phyloP scores from a whole-genome alignment of 2,329 filamentous ascomycete genomes.

The Pleurostoma richardsiae region DNA sequence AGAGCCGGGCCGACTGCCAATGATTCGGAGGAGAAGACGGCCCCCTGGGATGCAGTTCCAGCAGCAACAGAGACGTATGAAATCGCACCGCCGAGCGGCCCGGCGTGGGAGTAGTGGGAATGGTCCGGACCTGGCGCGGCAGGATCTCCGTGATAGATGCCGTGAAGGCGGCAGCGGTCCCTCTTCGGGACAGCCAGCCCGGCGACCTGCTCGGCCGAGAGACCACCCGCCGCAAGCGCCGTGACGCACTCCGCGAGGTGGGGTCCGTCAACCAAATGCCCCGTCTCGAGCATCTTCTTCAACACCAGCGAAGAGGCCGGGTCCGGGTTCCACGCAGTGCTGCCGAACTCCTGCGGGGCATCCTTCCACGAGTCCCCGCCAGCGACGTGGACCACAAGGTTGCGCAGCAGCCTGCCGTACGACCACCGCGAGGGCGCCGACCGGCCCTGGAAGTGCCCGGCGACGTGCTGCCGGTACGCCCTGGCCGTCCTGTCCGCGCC shows the following conservation, averaged over 20 bases:
- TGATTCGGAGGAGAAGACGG: too few relatives aligned
- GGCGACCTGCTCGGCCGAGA: too few relatives aligned
- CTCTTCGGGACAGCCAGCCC: too few relatives aligned
- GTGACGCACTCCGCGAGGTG: constrained; percentile 32
- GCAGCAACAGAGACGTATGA: too few relatives aligned
- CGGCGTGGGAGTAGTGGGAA: too few relatives aligned
- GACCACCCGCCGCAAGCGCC: constrained; percentile 4
- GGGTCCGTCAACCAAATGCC: constrained; percentile 33
- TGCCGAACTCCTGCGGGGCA: constrained; percentile 14
- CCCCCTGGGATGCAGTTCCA: too few relatives aligned
- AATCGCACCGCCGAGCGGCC: too few relatives aligned
- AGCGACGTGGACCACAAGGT: constrained; percentile 34
- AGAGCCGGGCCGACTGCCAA: too few relatives aligned
- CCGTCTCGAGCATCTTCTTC: constrained; percentile 38
- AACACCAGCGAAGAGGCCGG: constrained; percentile 34
- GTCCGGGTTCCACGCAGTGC: constrained; percentile 33
- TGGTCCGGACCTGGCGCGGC: too few relatives aligned
- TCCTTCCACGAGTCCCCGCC: constrained; percentile 30
- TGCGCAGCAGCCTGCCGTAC: constrained; percentile 38
- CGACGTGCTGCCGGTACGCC: constrained; percentile 36
- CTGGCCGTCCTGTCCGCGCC: too few relatives aligned
- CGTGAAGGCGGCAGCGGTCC: too few relatives aligned
- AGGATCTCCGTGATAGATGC: too few relatives aligned
- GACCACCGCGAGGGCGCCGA: constrained; percentile 34
- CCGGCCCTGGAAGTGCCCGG: constrained; percentile 40